Evolutionary conservation across 176 grass and related monocot genomes (phyloP), one percentile per base, ranked within the genome.

Genomic region (Carex myosuroides): DNA sequence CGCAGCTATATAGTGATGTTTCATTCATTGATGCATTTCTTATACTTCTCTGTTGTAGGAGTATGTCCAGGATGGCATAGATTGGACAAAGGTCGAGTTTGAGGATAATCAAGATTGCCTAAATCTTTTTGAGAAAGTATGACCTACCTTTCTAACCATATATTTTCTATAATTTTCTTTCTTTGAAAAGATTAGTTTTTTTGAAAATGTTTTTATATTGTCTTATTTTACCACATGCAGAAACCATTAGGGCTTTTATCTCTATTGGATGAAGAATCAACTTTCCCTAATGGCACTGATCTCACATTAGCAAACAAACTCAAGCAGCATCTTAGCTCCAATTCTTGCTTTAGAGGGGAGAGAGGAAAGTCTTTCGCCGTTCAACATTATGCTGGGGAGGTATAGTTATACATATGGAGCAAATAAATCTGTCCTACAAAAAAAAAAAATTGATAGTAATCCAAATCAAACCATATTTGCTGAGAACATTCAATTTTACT

Each of bases 31-130:
- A 11, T 67, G 44, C 20, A 29, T 61, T 63, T 64, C 21, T 81
- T 67, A 83, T 83, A 68, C 60, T 83, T 68, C 6, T 53, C 17
- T 26, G 48, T 66, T 83, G 6, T 83, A 83, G 81, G 96, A 99
- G 89, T 99, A 99, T 81, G 83, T 95, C 82, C 88, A 99, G 64
- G 96, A 99, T 87, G 96, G 96, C 75, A 99, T 99, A 64, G 96
- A 99, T 85, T 99, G 96, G 96, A 86, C 93, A 84, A 95, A 99
- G 74, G 96, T 99, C 87, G 96, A 99, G 30, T 99, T 99, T 70
- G 96, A 95, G 65, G 96, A 99, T 78, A 99, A 99, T 70, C 93
- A 99, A 86, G 90, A 95, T 58, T 94, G 96, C 85, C 88, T 99
- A 77, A 93, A 93, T 94, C 93, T 99, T 82, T 95, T 99, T 37